Evolutionary conservation across 2,329 filamentous ascomycete genomes (phyloP).

Genomic region (Fusarium compactum): DNA sequence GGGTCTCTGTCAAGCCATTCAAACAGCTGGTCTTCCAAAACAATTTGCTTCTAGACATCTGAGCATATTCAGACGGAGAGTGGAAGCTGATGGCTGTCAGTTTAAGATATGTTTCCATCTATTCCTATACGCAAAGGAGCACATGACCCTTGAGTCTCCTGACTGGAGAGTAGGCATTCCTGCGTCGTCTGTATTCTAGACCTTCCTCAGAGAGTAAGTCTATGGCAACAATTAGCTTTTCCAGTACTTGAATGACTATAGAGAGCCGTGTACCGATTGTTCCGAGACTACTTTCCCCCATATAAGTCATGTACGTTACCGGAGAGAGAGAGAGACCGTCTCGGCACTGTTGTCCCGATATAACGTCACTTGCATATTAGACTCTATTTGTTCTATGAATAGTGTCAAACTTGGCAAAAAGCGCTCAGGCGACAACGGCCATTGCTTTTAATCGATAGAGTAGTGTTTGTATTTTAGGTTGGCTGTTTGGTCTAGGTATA

Average conservation of each 20-base stretch:
- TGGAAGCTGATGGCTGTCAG: background rate
- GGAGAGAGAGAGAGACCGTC: background rate
- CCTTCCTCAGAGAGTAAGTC: background rate
- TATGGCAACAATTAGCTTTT: background rate
- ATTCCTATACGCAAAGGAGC: background rate
- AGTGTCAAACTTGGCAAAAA: background rate
- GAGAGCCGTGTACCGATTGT: background rate
- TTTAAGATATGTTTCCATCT: background rate
- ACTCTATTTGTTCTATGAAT: background rate
- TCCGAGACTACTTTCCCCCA: background rate
- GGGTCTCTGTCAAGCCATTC: background rate
- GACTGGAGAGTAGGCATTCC: background rate
- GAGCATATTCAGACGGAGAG: fast-evolving
- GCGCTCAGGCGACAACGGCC: background rate
- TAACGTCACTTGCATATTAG: background rate
- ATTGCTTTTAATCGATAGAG: background rate
- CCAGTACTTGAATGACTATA: background rate
- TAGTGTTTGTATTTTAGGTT: background rate
- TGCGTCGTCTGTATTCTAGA: background rate
- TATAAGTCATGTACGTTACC: background rate
- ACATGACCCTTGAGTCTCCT: background rate
- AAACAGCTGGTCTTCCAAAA: background rate
- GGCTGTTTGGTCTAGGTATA: background rate
- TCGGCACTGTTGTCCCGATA: background rate
- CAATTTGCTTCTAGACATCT: background rate